Evolutionary conservation across 441 rosid genomes (phyloP), one percentile per base, ranked within the genome.

Genomic region (Jatropha podagrica): DNA sequence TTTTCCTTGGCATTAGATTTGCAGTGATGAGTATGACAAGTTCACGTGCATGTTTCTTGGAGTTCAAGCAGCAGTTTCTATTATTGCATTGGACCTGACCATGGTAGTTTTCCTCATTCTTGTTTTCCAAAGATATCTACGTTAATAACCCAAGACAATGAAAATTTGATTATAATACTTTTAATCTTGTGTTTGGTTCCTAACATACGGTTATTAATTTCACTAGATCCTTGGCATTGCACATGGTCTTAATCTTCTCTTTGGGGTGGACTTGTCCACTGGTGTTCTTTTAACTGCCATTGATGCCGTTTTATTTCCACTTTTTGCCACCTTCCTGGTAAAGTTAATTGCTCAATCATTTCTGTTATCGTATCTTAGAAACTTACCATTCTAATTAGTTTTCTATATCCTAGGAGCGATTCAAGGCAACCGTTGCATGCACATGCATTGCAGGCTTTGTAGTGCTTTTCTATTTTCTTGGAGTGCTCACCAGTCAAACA

Each of bases 171-270:
- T 55, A 40, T 62, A 13, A 26, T 52, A n/a, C 46, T 17, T 49
- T 17, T 38, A 37, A 65, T 48, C 20, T 18, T 48, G 67, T 59
- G 54, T 76, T 42, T 40, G 7, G 58, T 65, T 74, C 71, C 77
- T 77, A 66, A 83, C 79, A 64, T 67, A 42, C 66, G 73, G 79
- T 75, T 56, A 51, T 56, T 63, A 66, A 78, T 81, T 80, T 69
- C 66, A 68, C 84, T 81, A 96, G 99, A 86, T 96, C 86, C 82
- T 96, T 76, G 99, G 99, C 58, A 86, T 92, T 76, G 98, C 95
- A 4, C 96, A 96, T 81, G 96, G 90, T 20, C 91, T 96, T 83
- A 94, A 92, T 89, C 90, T 94, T 86, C 88, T 94, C 71, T 70
- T 90, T 13, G 97, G 98, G 78, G 78, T 90, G 85, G 98, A 92